Percentiles rank a stretch among this genome's conserved stretches.
Evolutionary conservation across 2,329 filamentous ascomycete species (phyloP).

Genomic region (Botryotinia calthae): DNA sequence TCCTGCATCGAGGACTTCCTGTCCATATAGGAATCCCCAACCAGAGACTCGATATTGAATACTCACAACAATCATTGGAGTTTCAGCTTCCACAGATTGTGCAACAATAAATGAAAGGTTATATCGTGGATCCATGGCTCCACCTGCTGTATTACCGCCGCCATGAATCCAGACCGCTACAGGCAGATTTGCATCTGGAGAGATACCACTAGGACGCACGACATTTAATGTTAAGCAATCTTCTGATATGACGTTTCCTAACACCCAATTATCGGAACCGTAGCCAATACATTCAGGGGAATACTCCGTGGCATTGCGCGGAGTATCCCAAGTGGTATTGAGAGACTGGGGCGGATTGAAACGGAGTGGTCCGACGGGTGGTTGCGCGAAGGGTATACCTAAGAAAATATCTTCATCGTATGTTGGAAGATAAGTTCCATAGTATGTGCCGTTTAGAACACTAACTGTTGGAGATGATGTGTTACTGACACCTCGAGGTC

Average conservation of each 20-base stretch:
- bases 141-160: conserved; percentile 39
- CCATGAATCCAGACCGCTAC: conserved; percentile 56
- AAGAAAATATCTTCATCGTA: conserved; percentile 30
- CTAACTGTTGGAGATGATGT: conserved; percentile 23
- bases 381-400: conserved; percentile 28
- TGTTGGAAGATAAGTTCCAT: conserved; percentile 22
- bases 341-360: conserved; percentile 21
- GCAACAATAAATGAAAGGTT: conserved; percentile 56
- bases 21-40: conserved; percentile 29
- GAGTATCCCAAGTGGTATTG: conserved; percentile 20
- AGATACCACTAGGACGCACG: conserved; percentile 43
- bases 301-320: conserved; percentile 33
- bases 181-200: conserved; percentile 42
- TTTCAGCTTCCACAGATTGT: conserved; percentile 43
- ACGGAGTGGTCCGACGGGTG: conserved; percentile 20
- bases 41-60: conserved; percentile 45
- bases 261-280: conserved; percentile 12
- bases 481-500: background rate
- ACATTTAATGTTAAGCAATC: conserved; percentile 23
- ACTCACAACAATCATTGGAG: conserved; percentile 47
- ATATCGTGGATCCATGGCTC: conserved; percentile 48
- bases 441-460: conserved; percentile 30
- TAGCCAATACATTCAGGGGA: conserved; percentile 20
- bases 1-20: conserved; percentile 42
- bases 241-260: conserved; percentile 18